Conservation (phyloP, 2,329 filamentous ascomycete genomes). For the Phyllosticta citribraziliensis region DNA sequence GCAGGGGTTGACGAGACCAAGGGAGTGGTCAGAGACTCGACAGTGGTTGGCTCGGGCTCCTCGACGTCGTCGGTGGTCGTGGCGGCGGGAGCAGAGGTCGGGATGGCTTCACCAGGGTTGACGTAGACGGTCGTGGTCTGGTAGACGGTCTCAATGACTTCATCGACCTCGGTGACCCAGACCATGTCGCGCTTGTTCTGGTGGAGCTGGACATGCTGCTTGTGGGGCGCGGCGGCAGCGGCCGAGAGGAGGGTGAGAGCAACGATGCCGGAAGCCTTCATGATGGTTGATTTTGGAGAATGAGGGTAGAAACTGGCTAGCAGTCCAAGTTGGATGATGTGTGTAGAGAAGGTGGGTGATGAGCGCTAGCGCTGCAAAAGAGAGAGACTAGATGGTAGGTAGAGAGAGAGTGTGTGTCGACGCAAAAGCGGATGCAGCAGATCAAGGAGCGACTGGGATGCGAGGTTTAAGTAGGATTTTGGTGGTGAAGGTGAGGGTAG, state of each 20-base stretch:
- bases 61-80: constrained; percentile 1
- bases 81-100: constrained; percentile 14
- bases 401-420: constrained; percentile 2
- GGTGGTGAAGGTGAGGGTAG: not conserved
- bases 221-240: constrained; percentile 22
- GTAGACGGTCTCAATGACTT: constrained; percentile 24
- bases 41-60: not conserved
- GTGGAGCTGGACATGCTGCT: not conserved
- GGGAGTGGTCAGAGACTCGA: not conserved
- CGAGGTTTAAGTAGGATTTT: not conserved
- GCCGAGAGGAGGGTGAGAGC: constrained; percentile 25
- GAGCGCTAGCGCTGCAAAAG: constrained; percentile 6
- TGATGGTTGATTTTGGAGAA: constrained; percentile 15
- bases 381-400: constrained; percentile 2
- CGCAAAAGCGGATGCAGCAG: not conserved
- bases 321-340: constrained; percentile 4
- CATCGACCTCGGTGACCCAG: constrained; percentile 21
- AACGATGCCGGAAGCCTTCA: constrained; percentile 28
- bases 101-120: constrained; percentile 13
- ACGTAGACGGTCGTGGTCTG: constrained; percentile 28
- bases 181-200: constrained; percentile 24
- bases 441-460: not conserved
- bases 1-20: constrained; percentile 10
- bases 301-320: constrained; percentile 4
- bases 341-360: not conserved